Percentiles rank a stretch among this genome's conserved stretches.
Conservation (phyloP, 495 filamentous ascomycete species). For the Trichoderma asperelloides region DNA sequence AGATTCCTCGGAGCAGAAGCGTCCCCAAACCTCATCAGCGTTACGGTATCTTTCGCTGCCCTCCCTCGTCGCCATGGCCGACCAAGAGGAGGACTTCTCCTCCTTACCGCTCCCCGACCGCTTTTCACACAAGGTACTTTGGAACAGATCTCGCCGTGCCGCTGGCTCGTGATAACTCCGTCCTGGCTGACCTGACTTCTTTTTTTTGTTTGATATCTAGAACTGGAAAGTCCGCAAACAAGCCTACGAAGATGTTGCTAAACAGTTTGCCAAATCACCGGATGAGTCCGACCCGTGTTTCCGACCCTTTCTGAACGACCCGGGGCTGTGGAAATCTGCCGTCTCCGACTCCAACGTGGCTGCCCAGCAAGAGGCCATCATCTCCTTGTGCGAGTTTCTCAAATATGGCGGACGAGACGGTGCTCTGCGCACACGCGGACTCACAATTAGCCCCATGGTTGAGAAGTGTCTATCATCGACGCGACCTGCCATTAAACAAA, state of each 20-base stretch:
- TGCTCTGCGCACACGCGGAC: constrained; percentile 68
- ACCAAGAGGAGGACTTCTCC: constrained; percentile 74
- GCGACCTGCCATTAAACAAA: constrained; percentile 78
- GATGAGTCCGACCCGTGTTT: constrained; percentile 85
- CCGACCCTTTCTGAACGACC: constrained; percentile 74
- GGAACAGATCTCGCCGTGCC: constrained; percentile 15
- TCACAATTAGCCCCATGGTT: constrained; percentile 65
- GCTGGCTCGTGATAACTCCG: too few relatives aligned
- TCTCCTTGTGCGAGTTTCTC: constrained; percentile 77
- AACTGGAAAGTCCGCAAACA: constrained; percentile 96
- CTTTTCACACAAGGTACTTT: constrained; percentile 72
- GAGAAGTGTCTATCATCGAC: constrained; percentile 90
- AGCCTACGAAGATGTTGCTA: constrained; percentile 87
- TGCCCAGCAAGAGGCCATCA: constrained; percentile 87
- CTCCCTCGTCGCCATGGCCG: constrained; percentile 44
- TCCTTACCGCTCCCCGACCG: constrained; percentile 71
- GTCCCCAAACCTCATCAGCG: background rate
- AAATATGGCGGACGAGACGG: constrained; percentile 75
- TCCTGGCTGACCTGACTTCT: background rate
- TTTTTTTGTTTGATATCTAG: constrained; percentile 27
- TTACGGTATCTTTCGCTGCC: background rate
- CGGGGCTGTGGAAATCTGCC: constrained; percentile 81
- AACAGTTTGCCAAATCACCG: constrained; percentile 73
- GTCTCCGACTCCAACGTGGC: constrained; percentile 96
- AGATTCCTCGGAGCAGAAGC: background rate